Evolutionary conservation across 2,329 filamentous ascomycete genomes (phyloP).

Genomic region (Exophiala alcalophila): DNA sequence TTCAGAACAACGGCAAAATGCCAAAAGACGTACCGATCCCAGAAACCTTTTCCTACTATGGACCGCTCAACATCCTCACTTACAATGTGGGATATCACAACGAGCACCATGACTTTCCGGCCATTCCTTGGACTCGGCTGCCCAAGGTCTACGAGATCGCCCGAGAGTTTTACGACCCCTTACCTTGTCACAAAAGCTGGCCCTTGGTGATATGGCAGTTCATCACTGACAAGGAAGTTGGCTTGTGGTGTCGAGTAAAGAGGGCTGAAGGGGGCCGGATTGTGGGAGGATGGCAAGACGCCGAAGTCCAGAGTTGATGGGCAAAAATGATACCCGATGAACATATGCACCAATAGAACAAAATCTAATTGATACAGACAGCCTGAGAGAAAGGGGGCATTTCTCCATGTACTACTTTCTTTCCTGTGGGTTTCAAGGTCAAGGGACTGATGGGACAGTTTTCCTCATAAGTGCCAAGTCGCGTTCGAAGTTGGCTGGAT

Average conservation of each 20-base stretch:
- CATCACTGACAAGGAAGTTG: conserved; percentile 83
- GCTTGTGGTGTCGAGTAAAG: conserved; percentile 91
- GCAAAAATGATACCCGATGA: too few species aligned
- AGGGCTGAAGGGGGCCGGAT: conserved; percentile 70
- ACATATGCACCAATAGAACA: too few species aligned
- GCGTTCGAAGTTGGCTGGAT: too few species aligned
- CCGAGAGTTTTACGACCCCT: conserved; percentile 82
- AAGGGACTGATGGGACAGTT: too few species aligned
- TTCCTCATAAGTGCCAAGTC: too few species aligned
- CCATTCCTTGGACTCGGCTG: conserved; percentile 88
- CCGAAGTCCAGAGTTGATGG: conserved; percentile 63
- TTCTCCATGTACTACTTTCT: too few species aligned
- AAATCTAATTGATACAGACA: too few species aligned
- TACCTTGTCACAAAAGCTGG: conserved; percentile 90
- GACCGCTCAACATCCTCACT: conserved; percentile 82
- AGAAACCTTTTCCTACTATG: conserved; percentile 97
- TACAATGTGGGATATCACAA: conserved; percentile 99
- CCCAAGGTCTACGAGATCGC: conserved; percentile 75
- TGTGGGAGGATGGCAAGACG: conserved; percentile 64
- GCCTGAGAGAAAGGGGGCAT: too few species aligned
- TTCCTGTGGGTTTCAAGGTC: too few species aligned
- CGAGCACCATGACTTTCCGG: conserved; percentile 98
- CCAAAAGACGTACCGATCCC: conserved; percentile 57
- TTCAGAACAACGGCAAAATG: conserved; percentile 36
- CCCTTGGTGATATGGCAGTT: conserved; percentile 92